Evolutionary conservation across 495 filamentous ascomycete genomes (phyloP).

Genomic region (Neurospora sp.): DNA sequence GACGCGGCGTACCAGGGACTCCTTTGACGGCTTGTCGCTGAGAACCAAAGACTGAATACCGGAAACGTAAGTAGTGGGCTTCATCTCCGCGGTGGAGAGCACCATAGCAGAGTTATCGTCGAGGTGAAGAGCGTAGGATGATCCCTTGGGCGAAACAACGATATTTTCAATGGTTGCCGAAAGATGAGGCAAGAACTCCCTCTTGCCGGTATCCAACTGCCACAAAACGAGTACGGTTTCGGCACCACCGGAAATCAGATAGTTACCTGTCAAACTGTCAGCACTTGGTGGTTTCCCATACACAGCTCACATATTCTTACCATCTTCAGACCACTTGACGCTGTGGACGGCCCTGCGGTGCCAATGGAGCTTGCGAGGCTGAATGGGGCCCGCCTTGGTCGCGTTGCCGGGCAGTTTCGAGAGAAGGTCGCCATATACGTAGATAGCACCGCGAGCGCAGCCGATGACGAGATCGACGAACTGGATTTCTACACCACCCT

Average conservation of each 20-base stretch:
- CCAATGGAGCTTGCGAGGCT: conserved; percentile 70
- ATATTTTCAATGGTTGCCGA: conserved; percentile 73
- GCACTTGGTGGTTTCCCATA: background rate
- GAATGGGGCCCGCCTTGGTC: conserved; percentile 27
- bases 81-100: conserved; percentile 78
- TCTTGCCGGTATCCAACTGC: conserved; percentile 79
- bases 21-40: conserved; percentile 29
- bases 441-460: conserved; percentile 59
- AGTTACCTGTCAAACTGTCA: conserved; percentile 59
- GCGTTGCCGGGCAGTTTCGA: conserved; percentile 35
- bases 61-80: conserved; percentile 65
- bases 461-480: conserved; percentile 65
- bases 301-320: conserved; percentile 37
- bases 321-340: conserved; percentile 83
- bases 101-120: conserved; percentile 87
- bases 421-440: conserved; percentile 66
- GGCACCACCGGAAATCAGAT: conserved; percentile 82
- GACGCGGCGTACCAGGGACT: conserved; percentile 29
- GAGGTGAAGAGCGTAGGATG: conserved; percentile 70
- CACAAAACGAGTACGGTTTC: conserved; percentile 91
- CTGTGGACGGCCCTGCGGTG: conserved; percentile 72
- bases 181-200: conserved; percentile 78
- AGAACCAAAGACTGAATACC: conserved; percentile 62
- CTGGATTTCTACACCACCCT: conserved; percentile 22
- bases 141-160: conserved; percentile 65